phyloP scores from a whole-genome alignment of 306 rosid genomes.

The Argentina anserina region DNA sequence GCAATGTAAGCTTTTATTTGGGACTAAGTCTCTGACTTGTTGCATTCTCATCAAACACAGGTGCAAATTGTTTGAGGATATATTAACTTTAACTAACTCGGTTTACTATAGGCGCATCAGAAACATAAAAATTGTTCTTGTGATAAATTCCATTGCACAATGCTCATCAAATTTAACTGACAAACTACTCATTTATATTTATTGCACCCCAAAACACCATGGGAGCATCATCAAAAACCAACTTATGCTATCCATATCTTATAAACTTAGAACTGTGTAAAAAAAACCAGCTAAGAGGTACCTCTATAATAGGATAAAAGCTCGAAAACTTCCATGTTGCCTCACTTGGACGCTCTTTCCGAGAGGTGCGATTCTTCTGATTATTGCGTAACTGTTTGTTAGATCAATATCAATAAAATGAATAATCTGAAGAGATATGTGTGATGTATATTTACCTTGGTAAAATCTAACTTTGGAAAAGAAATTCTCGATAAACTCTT shows the following conservation, averaged over 20 bases:
- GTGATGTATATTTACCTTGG: slow-evolving; percentile 48
- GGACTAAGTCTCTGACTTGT: background rate
- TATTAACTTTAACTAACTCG: background rate
- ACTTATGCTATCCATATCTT: background rate
- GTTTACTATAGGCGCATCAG: no score
- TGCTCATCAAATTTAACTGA: no score
- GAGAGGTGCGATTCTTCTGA: slow-evolving; percentile 74
- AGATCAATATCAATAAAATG: slow-evolving; percentile 15
- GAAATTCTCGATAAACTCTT: slow-evolving; percentile 47
- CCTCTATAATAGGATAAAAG: slow-evolving; percentile 93
- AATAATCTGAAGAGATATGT: background rate
- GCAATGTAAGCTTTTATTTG: background rate
- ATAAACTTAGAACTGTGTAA: background rate
- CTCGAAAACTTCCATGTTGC: slow-evolving; percentile 78
- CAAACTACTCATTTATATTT: no score
- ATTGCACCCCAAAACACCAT: background rate
- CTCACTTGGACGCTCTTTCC: slow-evolving; percentile 76
- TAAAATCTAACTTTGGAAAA: slow-evolving; percentile 72
- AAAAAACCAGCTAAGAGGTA: background rate
- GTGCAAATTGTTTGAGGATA: background rate
- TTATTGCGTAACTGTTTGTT: slow-evolving; percentile 26
- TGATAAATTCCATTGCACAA: no score
- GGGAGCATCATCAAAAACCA: background rate
- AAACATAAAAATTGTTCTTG: no score
- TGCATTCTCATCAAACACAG: background rate